Percentiles rank a stretch among this genome's conserved stretches.
phyloP scores from a whole-genome alignment of 139 green algal genomes.

The Spirogloea muscicola region DNA sequence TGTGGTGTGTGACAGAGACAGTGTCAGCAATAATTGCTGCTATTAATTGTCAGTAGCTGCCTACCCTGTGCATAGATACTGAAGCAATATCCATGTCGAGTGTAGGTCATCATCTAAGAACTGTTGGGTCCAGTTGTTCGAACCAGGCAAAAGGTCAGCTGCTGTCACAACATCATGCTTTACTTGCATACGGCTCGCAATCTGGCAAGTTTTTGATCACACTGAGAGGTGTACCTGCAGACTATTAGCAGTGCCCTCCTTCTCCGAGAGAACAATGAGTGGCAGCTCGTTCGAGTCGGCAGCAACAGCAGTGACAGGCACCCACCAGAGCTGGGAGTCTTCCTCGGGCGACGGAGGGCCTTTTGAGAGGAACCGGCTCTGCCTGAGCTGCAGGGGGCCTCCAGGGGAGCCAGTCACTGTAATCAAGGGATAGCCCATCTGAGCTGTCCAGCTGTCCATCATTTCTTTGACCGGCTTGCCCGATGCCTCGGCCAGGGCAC shows the following conservation, averaged over 20 bases:
- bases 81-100: too few species aligned
- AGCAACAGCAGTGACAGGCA: constrained; percentile 14
- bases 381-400: constrained; percentile 7
- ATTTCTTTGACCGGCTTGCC: constrained; percentile 42
- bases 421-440: constrained; percentile 51
- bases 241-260: constrained; percentile 13
- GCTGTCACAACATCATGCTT: too few species aligned
- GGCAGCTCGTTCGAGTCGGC: constrained; percentile 3
- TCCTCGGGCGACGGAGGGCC: constrained; percentile 23
- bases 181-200: too few species aligned
- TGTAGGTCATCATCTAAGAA: too few species aligned
- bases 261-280: constrained; percentile 26
- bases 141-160: too few species aligned
- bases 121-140: too few species aligned
- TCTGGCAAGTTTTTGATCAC: too few species aligned
- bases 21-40: too few species aligned
- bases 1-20: too few species aligned
- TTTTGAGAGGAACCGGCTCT: constrained; percentile 40
- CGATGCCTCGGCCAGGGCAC: constrained; percentile 43
- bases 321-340: constrained; percentile 44
- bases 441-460: constrained; percentile 49
- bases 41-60: too few species aligned
- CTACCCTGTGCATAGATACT: too few species aligned
- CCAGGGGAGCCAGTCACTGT: constrained; percentile 22
- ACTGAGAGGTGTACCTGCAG: background rate